phyloP scores from a whole-genome alignment of 2,329 filamentous ascomycete genomes.

The Paracorniculantispora psalliotae region DNA sequence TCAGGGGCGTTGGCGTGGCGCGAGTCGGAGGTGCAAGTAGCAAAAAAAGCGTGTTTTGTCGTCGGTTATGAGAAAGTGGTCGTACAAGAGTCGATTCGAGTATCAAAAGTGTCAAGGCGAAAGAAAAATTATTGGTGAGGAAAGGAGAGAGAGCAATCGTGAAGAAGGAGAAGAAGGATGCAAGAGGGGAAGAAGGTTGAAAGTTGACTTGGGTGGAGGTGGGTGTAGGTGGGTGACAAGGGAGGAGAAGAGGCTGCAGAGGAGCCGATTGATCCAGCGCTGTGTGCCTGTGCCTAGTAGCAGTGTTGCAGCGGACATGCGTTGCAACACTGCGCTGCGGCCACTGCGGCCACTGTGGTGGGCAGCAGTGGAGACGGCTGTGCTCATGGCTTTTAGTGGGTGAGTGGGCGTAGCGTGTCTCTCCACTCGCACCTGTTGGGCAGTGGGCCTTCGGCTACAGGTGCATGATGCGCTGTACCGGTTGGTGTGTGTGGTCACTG shows the following conservation, averaged over 20 bases:
- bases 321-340: background rate
- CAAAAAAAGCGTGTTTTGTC: background rate
- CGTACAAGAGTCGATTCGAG: background rate
- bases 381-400: too few species aligned
- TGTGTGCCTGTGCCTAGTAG: too few species aligned
- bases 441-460: background rate
- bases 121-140: conserved; percentile 9
- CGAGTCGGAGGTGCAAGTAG: background rate
- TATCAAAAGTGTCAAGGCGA: conserved; percentile 15
- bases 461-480: conserved; percentile 23
- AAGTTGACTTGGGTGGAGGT: too few species aligned
- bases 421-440: too few species aligned
- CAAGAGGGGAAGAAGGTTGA: conserved; percentile 16
- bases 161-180: conserved; percentile 9
- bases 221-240: conserved; percentile 17
- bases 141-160: conserved; percentile 15
- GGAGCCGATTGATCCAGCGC: too few species aligned
- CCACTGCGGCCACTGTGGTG: too few species aligned
- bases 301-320: background rate
- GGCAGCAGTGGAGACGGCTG: too few species aligned
- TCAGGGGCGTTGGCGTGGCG: conserved; percentile 2
- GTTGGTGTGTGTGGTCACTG: background rate
- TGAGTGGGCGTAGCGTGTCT: too few species aligned
- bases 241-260: conserved; percentile 16
- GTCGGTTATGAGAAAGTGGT: background rate